A percentile compares a stretch with the other conserved stretches of the same genome.
phyloP scores from a whole-genome alignment of 108 stramenopile species.

The Mediolabrus comicus region DNA sequence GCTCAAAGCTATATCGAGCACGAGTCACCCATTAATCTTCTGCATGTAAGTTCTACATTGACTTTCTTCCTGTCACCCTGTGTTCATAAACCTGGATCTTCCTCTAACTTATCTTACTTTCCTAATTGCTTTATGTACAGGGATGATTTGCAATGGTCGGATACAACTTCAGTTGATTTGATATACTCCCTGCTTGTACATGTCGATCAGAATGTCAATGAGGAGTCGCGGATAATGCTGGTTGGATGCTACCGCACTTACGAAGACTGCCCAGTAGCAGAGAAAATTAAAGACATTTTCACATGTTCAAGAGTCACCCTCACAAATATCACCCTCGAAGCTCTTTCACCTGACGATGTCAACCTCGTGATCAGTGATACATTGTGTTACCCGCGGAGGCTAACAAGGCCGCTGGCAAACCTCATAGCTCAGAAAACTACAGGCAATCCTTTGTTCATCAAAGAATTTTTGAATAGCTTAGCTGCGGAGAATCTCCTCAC shows the following conservation, averaged over 20 bases:
- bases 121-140: too few species aligned
- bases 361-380: background rate
- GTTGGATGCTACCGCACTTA: slow-evolving; percentile 1
- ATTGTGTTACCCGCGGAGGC: slow-evolving; percentile 5
- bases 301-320: background rate
- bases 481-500: slow-evolving; percentile 6
- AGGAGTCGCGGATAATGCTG: background rate
- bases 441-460: slow-evolving; percentile 21
- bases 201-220: background rate
- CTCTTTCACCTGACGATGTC: slow-evolving; percentile 5
- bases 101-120: too few species aligned
- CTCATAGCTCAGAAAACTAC: slow-evolving; percentile 9
- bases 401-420: slow-evolving; percentile 6
- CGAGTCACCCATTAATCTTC: background rate
- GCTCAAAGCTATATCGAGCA: slow-evolving; percentile 4
- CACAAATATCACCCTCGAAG: background rate
- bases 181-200: slow-evolving; percentile 1
- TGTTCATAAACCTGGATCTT: too few species aligned
- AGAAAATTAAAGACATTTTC: background rate
- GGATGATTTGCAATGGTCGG: slow-evolving; percentile 17
- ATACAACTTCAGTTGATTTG: slow-evolving; percentile 7
- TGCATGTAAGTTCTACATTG: background rate
- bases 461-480: slow-evolving; percentile 10
- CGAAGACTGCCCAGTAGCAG: background rate
- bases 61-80: too few species aligned